Base-by-base conservation (phyloP, 768 basidiomycete genomes). In the Cystofilobasidium ferigula region DNA sequence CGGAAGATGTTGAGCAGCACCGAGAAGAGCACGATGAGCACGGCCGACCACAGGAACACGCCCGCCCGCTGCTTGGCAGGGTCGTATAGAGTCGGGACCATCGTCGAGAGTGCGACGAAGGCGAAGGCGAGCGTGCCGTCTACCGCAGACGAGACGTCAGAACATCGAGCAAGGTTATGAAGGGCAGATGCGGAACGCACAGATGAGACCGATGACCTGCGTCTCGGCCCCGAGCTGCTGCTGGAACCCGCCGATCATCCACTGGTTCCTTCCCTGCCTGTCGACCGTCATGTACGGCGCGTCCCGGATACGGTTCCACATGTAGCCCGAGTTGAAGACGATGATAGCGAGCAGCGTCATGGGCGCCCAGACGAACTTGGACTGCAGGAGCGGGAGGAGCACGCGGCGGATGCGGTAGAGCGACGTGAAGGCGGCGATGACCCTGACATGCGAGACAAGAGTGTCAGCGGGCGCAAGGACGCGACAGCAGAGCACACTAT, bases 171-270 rank as follows among this genome's bases (percentile, higher is more conserved):
- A n/a, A 28, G 20, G 24, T 38, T 38, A 40, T 6, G 35, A n/a
- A 20, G 20, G 7, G 34, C 36, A 40, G 38, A 28, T 13, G 42
- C 13, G 34, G 30, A 13, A 83, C 91, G 70, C 72, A 97, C 95
- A 98, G 32, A 93, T 82, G 69, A 83, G 81, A 3, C 86, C 82
- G 24, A 98, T 80, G 56, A 95, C 87, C 70, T 90, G 87, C 22
- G 87, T 87, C 78, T 99, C 95, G 75, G 93, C 86, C 9, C 93
- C 94, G 73, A 82, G 88, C 76, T 95, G 92, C 71, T 85, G 90
- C 74, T 86, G 85, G 78, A 85, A 97, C 6, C 94, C 94, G 13
- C 78, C 81, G 12, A 91, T 88, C 71, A 99, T 86, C 87, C 90
- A 92, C 54, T 61, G 72, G 22, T 65, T 42, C 57, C 81, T 78